Base-by-base conservation (phyloP, 2,329 filamentous ascomycete genomes). In the Claviceps sp. region DNA sequence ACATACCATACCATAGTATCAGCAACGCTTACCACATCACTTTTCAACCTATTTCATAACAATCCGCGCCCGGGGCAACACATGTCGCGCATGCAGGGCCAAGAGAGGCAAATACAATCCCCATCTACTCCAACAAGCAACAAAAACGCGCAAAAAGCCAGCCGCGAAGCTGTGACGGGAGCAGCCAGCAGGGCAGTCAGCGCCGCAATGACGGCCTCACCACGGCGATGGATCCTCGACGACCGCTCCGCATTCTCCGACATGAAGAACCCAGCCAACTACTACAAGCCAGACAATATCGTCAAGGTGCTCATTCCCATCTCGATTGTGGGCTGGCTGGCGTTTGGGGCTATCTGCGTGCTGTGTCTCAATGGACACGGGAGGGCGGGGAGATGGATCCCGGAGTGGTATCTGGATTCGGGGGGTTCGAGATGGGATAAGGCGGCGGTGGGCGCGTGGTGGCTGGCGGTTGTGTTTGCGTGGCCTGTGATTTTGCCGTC, bases 401-500 rank as follows among this genome's bases (percentile, higher is more conserved):
- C 65, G 0, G 59, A 64, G 50, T 67, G 65, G 65, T 67, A 66
- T 47, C 58, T 65, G 20, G 60, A 65, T 42, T 60, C 61, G 1
- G 40, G 50, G 2, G 58, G 59, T 0, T 58, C 55, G 16, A 26
- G 14, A 3, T 51, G 51, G 48, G 58, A 64, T n/a, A 58, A 55
- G 43, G 48, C 56, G 4, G 18, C 52, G 6, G 58, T 67, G 43
- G 55, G 48, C 9, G 49, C 42, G 1, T 67, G 64, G 65, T 67
- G 64, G 65, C 14, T 53, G 1, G 57, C 52, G 2, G 57, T 66
- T 1, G 22, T 67, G 22, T 41, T 66, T 40, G 52, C 62, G n/a
- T 67, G 65, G 53, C 82, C 81, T 4, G 73, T 72, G 59, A 91
- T 89, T 58, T 72, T 79, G 49, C 70, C 72, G 0, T 86, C 90